Conservation (phyloP, 2,329 filamentous ascomycete genomes). For the Nemania sp. region DNA sequence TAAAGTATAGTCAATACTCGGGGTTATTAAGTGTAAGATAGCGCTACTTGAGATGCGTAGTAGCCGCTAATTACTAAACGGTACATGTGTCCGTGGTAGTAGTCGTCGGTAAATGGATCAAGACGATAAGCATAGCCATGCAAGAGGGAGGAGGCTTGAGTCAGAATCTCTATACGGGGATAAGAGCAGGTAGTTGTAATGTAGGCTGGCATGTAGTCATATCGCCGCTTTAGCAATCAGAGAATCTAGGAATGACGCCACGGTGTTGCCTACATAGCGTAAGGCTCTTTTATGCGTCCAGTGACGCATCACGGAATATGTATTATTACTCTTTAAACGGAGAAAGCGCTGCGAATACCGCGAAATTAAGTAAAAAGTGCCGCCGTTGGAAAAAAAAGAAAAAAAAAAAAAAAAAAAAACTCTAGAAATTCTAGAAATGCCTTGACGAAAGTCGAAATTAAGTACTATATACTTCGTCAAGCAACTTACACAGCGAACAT, state of each 20-base stretch:
- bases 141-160: constrained; percentile 32
- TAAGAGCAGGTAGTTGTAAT: not conserved
- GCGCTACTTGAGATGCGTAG: not conserved
- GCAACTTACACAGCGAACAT: too few relatives aligned
- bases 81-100: constrained; percentile 11
- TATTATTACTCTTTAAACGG: too few relatives aligned
- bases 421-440: too few relatives aligned
- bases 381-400: too few relatives aligned
- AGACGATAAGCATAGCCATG: constrained; percentile 22
- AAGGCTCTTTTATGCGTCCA: not conserved
- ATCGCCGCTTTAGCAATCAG: not conserved
- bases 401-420: too few relatives aligned
- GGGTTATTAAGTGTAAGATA: not conserved
- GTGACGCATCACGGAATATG: too few relatives aligned
- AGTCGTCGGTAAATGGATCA: constrained; percentile 12
- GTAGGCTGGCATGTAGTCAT: constrained; percentile 3
- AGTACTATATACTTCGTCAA: too few relatives aligned
- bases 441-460: too few relatives aligned
- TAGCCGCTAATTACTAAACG: constrained; percentile 16
- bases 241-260: not conserved
- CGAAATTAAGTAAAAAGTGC: too few relatives aligned
- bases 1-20: constrained; percentile 63
- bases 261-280: not conserved
- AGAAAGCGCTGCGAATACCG: too few relatives aligned
- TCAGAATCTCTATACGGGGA: constrained; percentile 23